Evolutionary conservation across 108 stramenopile genomes (phyloP).

Genomic region (Cyclotella atomus): DNA sequence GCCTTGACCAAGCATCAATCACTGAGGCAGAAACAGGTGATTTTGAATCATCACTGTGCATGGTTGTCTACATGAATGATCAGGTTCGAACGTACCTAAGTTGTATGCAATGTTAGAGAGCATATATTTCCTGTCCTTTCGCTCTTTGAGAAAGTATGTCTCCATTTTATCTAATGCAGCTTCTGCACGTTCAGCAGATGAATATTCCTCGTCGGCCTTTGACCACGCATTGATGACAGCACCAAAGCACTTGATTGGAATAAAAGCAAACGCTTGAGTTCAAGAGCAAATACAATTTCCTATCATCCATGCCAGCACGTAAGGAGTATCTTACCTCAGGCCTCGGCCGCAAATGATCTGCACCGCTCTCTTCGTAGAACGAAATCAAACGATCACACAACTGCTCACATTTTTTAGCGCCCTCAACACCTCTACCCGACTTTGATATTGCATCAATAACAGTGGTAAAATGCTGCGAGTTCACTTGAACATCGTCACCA

Average conservation of each 20-base stretch:
- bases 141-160: slow-evolving; percentile 65
- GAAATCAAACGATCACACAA: slow-evolving; percentile 30
- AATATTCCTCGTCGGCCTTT: slow-evolving; percentile 31
- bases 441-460: slow-evolving; percentile 44
- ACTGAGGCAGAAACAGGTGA: too few relatives aligned
- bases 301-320: too few relatives aligned
- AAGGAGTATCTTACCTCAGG: slow-evolving; percentile 22
- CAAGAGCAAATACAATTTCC: too few relatives aligned
- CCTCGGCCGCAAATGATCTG: slow-evolving; percentile 31
- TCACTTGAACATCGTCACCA: slow-evolving; percentile 20
- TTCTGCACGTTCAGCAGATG: slow-evolving; percentile 46
- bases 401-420: slow-evolving; percentile 38
- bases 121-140: slow-evolving; percentile 79
- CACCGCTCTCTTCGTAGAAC: slow-evolving; percentile 33
- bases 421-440: slow-evolving; percentile 31
- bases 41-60: neutral
- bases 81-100: neutral
- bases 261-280: too few relatives aligned
- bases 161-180: slow-evolving; percentile 46
- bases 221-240: slow-evolving; percentile 47
- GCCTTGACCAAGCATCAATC: slow-evolving; percentile 53
- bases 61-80: too few relatives aligned
- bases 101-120: slow-evolving; percentile 69
- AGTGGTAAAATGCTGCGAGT: slow-evolving; percentile 33
- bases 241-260: slow-evolving; percentile 35